Evolutionary conservation across 306 rosid genomes (phyloP).

Genomic region (Ziziphus jujuba): DNA sequence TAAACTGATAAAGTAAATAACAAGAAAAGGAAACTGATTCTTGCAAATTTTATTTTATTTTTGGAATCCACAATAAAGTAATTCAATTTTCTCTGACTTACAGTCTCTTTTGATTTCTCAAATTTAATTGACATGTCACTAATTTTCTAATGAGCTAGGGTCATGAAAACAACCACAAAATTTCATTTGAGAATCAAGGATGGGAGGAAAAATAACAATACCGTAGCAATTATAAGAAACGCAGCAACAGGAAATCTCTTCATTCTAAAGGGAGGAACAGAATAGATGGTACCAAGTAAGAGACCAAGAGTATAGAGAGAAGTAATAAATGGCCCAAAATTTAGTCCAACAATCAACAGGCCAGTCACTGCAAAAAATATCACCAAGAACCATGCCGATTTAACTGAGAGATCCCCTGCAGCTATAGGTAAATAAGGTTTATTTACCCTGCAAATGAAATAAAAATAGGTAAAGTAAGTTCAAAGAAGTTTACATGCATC

Average conservation of each 20-base stretch:
- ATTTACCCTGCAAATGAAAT: slow-evolving; percentile 78
- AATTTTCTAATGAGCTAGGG: neutral
- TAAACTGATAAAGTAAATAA: too few relatives aligned
- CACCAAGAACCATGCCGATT: slow-evolving; percentile 92
- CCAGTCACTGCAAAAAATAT: slow-evolving; percentile 81
- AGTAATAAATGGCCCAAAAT: slow-evolving; percentile 83
- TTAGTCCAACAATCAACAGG: slow-evolving; percentile 67
- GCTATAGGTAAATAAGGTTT: slow-evolving; percentile 96
- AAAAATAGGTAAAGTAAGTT: slow-evolving; percentile 14
- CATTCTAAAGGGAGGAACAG: slow-evolving; percentile 95
- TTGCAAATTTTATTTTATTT: too few relatives aligned
- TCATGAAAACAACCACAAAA: neutral
- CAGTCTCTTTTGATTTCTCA: neutral
- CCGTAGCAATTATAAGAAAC: slow-evolving; percentile 94
- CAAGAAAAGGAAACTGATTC: too few relatives aligned
- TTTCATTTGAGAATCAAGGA: slow-evolving; percentile 13
- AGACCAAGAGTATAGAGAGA: slow-evolving; percentile 84
- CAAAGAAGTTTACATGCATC: slow-evolving; percentile 7
- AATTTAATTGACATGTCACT: neutral
- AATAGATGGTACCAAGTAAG: slow-evolving; percentile 89
- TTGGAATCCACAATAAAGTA: neutral
- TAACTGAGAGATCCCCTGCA: slow-evolving; percentile 95
- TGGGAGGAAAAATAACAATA: slow-evolving; percentile 33
- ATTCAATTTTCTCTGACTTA: neutral
- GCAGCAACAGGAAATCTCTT: slow-evolving; percentile 94